Conservation (phyloP, 2,329 filamentous ascomycete genomes). For the Pseudogymnoascus sp. region DNA sequence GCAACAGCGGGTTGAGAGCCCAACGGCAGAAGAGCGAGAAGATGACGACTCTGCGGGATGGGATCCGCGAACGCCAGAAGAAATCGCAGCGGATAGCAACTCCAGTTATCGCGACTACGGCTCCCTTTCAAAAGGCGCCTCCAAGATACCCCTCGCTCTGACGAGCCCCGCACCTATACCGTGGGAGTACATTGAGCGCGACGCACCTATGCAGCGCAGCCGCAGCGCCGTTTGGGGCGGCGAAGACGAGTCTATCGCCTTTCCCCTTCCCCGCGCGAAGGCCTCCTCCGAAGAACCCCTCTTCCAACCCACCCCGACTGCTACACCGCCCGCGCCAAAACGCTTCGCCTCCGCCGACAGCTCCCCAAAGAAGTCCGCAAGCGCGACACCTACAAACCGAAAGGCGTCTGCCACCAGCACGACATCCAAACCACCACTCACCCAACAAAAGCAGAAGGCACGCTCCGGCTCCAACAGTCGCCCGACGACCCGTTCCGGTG, state of each 20-base stretch:
- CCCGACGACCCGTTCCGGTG: constrained; percentile 55
- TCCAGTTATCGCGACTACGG: constrained; percentile 43
- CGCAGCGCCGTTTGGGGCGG: constrained; percentile 42
- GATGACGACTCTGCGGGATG: constrained; percentile 43
- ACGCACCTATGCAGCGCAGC: constrained; percentile 56
- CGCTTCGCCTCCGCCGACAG: constrained; percentile 31
- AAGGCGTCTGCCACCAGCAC: constrained; percentile 18
- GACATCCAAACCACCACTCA: neutral
- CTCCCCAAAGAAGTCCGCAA: constrained; percentile 45
- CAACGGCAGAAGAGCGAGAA: constrained; percentile 33
- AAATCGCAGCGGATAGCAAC: constrained; percentile 56
- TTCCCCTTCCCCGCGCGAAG: constrained; percentile 56
- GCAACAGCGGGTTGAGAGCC: constrained; percentile 30
- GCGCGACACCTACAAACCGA: constrained; percentile 12
- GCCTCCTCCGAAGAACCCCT: constrained; percentile 58
- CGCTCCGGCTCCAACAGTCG: constrained; percentile 38
- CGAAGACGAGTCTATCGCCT: constrained; percentile 50
- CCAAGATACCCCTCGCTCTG: constrained; percentile 80
- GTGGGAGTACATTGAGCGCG: constrained; percentile 62
- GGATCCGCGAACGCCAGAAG: constrained; percentile 70
- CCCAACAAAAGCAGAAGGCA: neutral
- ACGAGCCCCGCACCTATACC: constrained; percentile 69
- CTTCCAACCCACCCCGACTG: constrained; percentile 41
- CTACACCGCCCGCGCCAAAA: constrained; percentile 27
- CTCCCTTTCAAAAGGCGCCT: constrained; percentile 52